Evolutionary conservation across 805 yeast genomes (phyloP).

Genomic region (Myxozyma udenii): DNA sequence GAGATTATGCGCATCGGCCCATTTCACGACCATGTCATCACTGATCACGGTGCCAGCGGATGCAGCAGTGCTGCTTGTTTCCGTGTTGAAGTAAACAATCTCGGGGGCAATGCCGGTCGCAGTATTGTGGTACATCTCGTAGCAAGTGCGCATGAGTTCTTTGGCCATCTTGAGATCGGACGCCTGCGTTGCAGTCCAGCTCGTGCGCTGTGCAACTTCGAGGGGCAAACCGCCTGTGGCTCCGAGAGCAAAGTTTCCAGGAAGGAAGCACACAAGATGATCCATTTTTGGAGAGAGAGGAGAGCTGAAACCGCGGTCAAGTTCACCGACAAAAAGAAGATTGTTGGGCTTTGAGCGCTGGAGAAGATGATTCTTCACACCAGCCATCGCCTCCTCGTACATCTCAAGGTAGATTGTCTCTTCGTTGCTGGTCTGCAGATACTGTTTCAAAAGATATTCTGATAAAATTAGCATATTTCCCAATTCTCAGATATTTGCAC

Average conservation of each 20-base stretch:
- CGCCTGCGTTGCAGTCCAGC: slow-evolving; percentile 60
- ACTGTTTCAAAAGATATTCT: slow-evolving; percentile 77
- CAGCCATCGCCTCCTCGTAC: slow-evolving; percentile 74
- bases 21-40: slow-evolving; percentile 65
- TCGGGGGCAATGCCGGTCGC: slow-evolving; percentile 84
- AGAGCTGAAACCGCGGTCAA: slow-evolving; percentile 62
- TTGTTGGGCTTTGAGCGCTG: slow-evolving; percentile 56
- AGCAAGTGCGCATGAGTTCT: slow-evolving; percentile 76
- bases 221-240: slow-evolving; percentile 73
- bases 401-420: slow-evolving; percentile 63
- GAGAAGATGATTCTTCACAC: slow-evolving; percentile 67
- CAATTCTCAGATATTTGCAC: not conserved
- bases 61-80: slow-evolving; percentile 28
- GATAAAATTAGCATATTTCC: not conserved
- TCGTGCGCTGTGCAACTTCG: slow-evolving; percentile 48
- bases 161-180: slow-evolving; percentile 66
- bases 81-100: slow-evolving; percentile 73
- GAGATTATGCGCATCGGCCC: slow-evolving; percentile 72
- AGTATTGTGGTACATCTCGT: slow-evolving; percentile 72
- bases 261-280: slow-evolving; percentile 86
- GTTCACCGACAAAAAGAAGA: slow-evolving; percentile 72
- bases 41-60: slow-evolving; percentile 5
- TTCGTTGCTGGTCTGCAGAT: slow-evolving; percentile 65
- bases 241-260: slow-evolving; percentile 84
- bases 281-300: slow-evolving; percentile 75